Conservation (phyloP, 2,329 filamentous ascomycete species). For the Apiospora sp. region DNA sequence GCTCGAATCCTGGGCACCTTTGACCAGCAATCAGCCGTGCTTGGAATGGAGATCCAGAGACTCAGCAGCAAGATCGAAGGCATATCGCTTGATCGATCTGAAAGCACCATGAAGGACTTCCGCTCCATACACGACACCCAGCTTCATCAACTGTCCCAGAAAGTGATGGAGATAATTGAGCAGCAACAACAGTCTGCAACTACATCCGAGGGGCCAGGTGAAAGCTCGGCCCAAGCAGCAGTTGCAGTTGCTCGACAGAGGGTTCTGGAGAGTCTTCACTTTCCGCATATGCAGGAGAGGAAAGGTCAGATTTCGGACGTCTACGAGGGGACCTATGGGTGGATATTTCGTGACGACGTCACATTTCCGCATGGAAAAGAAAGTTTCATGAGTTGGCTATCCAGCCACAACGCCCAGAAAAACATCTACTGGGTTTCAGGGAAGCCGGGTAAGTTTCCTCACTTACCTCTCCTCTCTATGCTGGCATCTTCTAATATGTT, state of each 20-base stretch:
- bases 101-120: neutral
- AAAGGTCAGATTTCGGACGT: neutral
- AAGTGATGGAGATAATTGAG: neutral
- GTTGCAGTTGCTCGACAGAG: neutral
- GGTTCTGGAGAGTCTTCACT: neutral
- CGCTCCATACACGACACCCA: neutral
- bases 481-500: neutral
- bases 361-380: neutral
- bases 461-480: neutral
- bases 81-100: neutral
- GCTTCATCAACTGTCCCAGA: neutral
- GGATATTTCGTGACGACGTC: neutral
- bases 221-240: no score
- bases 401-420: neutral
- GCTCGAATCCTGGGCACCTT: neutral
- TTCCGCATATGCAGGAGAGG: conserved; percentile 1
- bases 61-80: neutral
- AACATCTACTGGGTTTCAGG: neutral
- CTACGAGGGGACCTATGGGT: neutral
- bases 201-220: neutral
- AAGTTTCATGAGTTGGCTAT: neutral
- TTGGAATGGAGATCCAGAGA: neutral
- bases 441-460: neutral
- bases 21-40: neutral
- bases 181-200: neutral